Evolutionary conservation across 345 rosid genomes (phyloP).

Genomic region (Dipteronia sinensis): DNA sequence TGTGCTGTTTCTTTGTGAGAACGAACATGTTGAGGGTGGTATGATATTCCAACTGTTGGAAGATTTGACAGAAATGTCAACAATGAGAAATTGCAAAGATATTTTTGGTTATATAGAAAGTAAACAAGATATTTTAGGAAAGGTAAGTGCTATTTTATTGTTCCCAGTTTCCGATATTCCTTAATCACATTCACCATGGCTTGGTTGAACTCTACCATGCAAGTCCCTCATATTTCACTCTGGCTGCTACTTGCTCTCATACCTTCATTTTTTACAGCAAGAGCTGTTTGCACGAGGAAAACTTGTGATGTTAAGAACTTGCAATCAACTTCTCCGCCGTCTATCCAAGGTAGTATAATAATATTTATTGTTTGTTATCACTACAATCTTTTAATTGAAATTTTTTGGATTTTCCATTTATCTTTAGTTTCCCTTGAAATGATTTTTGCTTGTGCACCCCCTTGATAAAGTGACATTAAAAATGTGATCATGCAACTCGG

Average conservation of each 20-base stretch:
- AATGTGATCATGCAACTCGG: not conserved
- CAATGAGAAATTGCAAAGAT: slow-evolving; percentile 94
- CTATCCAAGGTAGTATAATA: slow-evolving; percentile 71
- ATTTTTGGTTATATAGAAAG: slow-evolving; percentile 91
- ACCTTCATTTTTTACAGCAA: slow-evolving; percentile 50
- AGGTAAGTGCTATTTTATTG: slow-evolving; percentile 42
- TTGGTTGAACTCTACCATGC: slow-evolving; percentile 6
- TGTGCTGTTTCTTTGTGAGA: slow-evolving; percentile 94
- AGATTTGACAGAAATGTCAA: slow-evolving; percentile 98
- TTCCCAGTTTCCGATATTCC: slow-evolving; percentile 9
- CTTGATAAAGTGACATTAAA: not conserved
- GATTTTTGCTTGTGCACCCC: not conserved
- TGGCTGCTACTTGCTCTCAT: slow-evolving; percentile 12
- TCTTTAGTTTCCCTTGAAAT: slow-evolving; percentile 10
- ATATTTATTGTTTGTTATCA: not conserved
- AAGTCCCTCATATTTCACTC: slow-evolving; percentile 6
- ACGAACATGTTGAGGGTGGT: slow-evolving; percentile 96
- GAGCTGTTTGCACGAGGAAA: slow-evolving; percentile 99
- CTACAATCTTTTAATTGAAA: not conserved
- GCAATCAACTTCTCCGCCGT: slow-evolving; percentile 99
- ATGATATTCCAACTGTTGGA: slow-evolving; percentile 97
- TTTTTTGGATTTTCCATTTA: slow-evolving; percentile 2
- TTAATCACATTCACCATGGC: not conserved
- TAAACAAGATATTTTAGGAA: slow-evolving; percentile 91
- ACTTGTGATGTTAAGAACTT: slow-evolving; percentile 98